phyloP scores from a whole-genome alignment of 495 filamentous ascomycete species.

The Tirmania nivea region DNA sequence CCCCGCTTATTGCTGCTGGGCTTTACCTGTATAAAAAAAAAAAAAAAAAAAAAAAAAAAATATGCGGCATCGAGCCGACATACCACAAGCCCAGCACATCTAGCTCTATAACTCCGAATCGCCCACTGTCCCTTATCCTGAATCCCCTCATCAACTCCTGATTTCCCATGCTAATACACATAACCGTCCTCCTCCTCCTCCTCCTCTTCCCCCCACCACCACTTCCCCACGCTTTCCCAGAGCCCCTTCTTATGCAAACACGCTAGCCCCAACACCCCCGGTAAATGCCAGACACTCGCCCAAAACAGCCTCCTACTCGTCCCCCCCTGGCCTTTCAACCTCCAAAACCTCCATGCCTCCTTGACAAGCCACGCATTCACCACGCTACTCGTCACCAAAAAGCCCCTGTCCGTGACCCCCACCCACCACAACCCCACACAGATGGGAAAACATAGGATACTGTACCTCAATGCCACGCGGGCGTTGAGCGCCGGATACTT shows the following conservation, averaged over 20 bases:
- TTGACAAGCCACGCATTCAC: slow-evolving; percentile 73
- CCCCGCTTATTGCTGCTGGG: no score
- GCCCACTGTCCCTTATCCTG: no score
- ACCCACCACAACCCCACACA: slow-evolving; percentile 60
- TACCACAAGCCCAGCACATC: no score
- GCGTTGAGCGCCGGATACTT: slow-evolving; percentile 63
- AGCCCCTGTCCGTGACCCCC: slow-evolving; percentile 72
- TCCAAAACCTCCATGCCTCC: slow-evolving; percentile 68
- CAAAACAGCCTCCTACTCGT: slow-evolving; percentile 76
- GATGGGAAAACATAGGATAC: slow-evolving; percentile 68
- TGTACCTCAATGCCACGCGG: slow-evolving; percentile 71
- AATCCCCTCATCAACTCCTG: no score
- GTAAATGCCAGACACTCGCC: slow-evolving; percentile 94
- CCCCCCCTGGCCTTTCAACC: slow-evolving; percentile 52
- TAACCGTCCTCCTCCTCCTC: slow-evolving; percentile 18
- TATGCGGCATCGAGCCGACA: no score
- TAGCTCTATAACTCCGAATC: no score
- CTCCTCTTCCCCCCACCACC: slow-evolving; percentile 24
- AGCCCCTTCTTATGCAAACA: slow-evolving; percentile 88
- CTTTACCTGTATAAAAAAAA: no score
- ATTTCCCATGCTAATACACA: neutral
- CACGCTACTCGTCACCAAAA: slow-evolving; percentile 55
- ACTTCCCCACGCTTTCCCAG: slow-evolving; percentile 59
- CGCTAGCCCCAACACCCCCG: slow-evolving; percentile 72
- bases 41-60: no score